Evolutionary conservation across 768 basidiomycete species (phyloP).

Genomic region (Suillus brevipes): DNA sequence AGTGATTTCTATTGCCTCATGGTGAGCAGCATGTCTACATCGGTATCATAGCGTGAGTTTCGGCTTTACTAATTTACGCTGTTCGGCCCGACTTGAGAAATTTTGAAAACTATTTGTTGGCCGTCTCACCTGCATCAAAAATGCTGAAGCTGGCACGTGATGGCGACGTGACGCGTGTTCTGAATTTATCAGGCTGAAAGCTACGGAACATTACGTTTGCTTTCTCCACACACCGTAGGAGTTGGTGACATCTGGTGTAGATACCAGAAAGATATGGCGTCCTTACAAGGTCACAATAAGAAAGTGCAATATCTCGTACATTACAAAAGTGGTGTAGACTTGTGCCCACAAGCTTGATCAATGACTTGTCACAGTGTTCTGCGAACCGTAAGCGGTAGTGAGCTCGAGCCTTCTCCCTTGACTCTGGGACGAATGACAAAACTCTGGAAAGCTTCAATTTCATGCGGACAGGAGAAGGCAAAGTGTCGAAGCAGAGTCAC

Average conservation of each 20-base stretch:
- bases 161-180: not conserved
- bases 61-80: not conserved
- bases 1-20: not conserved
- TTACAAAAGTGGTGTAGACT: not conserved
- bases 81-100: not conserved
- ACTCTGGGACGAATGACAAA: conserved; percentile 65
- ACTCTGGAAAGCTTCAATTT: conserved; percentile 65
- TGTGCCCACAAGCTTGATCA: not conserved
- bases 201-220: not conserved
- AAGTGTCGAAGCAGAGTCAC: conserved; percentile 55
- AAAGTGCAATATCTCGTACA: not conserved
- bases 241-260: not conserved
- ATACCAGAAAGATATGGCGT: not conserved
- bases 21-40: not conserved
- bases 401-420: conserved; percentile 51
- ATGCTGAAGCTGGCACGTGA: no score
- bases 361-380: conserved; percentile 19
- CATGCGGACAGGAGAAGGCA: conserved; percentile 47
- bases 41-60: not conserved
- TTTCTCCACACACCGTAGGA: not conserved
- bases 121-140: not conserved
- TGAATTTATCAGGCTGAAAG: no score
- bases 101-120: not conserved
- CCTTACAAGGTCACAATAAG: not conserved
- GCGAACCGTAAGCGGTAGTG: conserved; percentile 53